Conservation (phyloP, 2,329 filamentous ascomycete species). For the Aureobasidium sp. region DNA sequence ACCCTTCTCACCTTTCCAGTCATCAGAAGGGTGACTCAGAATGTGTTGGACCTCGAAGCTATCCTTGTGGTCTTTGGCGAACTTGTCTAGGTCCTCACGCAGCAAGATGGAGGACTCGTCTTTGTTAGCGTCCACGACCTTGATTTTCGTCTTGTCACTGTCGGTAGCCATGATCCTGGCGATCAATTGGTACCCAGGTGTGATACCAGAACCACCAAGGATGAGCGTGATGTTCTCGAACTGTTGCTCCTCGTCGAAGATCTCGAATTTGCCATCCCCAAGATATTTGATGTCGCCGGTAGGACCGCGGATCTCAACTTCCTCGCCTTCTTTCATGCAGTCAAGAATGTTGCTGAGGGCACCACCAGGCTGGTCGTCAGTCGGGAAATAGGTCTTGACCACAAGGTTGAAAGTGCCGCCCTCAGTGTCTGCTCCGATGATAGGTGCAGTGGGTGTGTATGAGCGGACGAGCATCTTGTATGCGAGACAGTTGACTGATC, state of each 20-base stretch:
- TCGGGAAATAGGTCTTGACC: conserved; percentile 46
- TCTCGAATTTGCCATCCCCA: conserved; percentile 38
- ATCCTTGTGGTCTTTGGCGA: conserved; percentile 30
- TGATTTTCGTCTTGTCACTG: conserved; percentile 31
- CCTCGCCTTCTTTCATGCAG: conserved; percentile 39
- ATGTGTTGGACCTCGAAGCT: conserved; percentile 41
- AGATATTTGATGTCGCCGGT: conserved; percentile 44
- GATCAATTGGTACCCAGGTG: conserved; percentile 44
- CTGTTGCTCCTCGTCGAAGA: conserved; percentile 32
- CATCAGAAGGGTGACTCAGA: conserved; percentile 35
- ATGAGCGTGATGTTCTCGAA: conserved; percentile 42
- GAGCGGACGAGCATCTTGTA: conserved; percentile 40
- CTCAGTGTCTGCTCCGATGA: conserved; percentile 24
- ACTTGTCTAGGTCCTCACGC: conserved; percentile 33
- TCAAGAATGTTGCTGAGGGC: conserved; percentile 47
- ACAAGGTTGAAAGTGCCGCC: conserved; percentile 40
- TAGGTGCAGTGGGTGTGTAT: conserved; percentile 44
- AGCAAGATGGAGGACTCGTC: conserved; percentile 40
- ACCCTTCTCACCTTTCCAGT: conserved; percentile 40
- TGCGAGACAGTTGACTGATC: no score
- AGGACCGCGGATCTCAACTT: conserved; percentile 45
- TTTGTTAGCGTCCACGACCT: conserved; percentile 42
- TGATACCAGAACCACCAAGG: conserved; percentile 44
- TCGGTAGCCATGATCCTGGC: conserved; percentile 31
- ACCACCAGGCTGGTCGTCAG: conserved; percentile 40